Base-by-base conservation (phyloP, 371 early-diverging fungal genomes). In the Mortierella sp. region DNA sequence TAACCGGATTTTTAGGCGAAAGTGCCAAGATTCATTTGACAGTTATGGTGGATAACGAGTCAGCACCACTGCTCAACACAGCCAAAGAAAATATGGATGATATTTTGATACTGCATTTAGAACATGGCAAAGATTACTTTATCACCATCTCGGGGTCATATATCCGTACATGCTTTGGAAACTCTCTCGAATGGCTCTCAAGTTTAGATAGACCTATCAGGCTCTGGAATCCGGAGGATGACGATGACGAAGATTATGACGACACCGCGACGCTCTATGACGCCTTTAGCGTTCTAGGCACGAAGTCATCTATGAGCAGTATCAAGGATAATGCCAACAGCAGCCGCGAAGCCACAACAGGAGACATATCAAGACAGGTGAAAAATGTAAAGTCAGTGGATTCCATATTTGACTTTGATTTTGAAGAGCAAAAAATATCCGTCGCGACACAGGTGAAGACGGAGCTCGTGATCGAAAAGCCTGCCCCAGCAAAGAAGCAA, bases 111-210 rank as follows among this genome's bases (percentile, higher is more conserved):
- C 72, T 97, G 19, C 92, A 94, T 53, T 72, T 94, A 54, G 92
- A 92, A 53, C 89, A 93, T 28, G 93, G 95, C 29, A 93, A 92
- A 51, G 97, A 96, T 66, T 92, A 90, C 63, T 97, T 97, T 72
- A 84, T 97, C 5, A 84, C 90, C 1, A 86, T 96, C 3, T 84
- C 85, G 3, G 96, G 93, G 10, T 70, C 81, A 0, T 96, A 95
- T 80, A 73, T 85, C 26, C 88, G 89, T 7, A 93, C 95, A 3
- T 92, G 91, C 72, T 95, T 94, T 75, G 96, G 94, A 12, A 88
- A 86, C 53, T 83, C 86, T 0, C 70, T 97, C 22, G 93, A 89
- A 31, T 73, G 87, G 23, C 79, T 96, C 19, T 84, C 90, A 7
- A 83, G 86, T 1, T 79, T 91, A 73, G 84, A 90, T 12, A 64